A percentile compares a stretch with the other conserved stretches of the same genome.
Conservation (phyloP, 1,284 basidiomycete species). For the Albatrellus sp. region DNA sequence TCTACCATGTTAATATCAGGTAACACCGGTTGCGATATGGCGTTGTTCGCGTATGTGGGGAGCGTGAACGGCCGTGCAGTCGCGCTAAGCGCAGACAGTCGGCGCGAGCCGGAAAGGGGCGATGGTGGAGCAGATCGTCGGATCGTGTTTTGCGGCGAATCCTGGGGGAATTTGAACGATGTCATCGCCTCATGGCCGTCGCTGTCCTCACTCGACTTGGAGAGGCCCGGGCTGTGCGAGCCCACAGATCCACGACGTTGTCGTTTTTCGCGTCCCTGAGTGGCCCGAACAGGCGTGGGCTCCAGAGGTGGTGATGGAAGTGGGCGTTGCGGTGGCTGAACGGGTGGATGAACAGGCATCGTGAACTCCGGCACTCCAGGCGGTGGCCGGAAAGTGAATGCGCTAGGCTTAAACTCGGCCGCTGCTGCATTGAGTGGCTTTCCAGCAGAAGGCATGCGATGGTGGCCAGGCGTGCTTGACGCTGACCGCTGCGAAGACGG, state of each 20-base stretch:
- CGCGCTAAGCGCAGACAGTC: neutral
- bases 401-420: slow-evolving; percentile 63
- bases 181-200: slow-evolving; percentile 36
- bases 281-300: slow-evolving; percentile 18
- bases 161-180: slow-evolving; percentile 60
- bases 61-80: slow-evolving; percentile 34
- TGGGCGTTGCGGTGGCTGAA: slow-evolving; percentile 17
- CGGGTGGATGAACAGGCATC: slow-evolving; percentile 14
- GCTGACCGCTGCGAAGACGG: slow-evolving; percentile 16
- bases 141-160: slow-evolving; percentile 19
- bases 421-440: slow-evolving; percentile 64
- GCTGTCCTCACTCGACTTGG: slow-evolving; percentile 30
- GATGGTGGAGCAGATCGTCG: slow-evolving; percentile 33
- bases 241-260: slow-evolving; percentile 37
- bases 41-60: slow-evolving; percentile 29
- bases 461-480: slow-evolving; percentile 26
- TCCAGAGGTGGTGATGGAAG: slow-evolving; percentile 21
- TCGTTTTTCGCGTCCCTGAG: slow-evolving; percentile 68
- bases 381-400: slow-evolving; percentile 65
- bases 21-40: neutral
- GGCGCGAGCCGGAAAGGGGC: slow-evolving; percentile 12
- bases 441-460: slow-evolving; percentile 47
- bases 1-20: neutral
- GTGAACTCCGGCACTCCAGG: slow-evolving; percentile 48
- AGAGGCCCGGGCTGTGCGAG: slow-evolving; percentile 14